These are phyloP conservation scores for Colletotrichum chlorophyti DNA, from an alignment of 2,329 filamentous ascomycete genomes.

Conservation along the genomic window DNA sequence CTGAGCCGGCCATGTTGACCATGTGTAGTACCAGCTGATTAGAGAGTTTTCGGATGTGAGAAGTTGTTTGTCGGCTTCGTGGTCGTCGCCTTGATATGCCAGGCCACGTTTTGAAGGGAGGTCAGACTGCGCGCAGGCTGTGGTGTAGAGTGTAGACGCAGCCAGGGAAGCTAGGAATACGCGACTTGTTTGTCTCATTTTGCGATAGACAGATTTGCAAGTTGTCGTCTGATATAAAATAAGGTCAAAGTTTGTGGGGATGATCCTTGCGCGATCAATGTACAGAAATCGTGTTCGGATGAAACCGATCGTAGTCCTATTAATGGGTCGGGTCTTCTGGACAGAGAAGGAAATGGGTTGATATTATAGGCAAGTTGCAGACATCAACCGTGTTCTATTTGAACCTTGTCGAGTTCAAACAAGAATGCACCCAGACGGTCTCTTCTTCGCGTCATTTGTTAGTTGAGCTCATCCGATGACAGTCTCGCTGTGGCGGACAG, in stretches of 20 bases:
- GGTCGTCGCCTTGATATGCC: constrained; percentile 24
- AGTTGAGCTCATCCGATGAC: constrained; percentile 23
- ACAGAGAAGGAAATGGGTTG: background rate
- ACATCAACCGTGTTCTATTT: background rate
- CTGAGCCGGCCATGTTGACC: constrained; percentile 41
- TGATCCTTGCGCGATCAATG: constrained; percentile 20
- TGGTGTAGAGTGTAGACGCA: background rate
- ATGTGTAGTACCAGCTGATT: constrained; percentile 51
- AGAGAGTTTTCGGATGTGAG: constrained; percentile 44
- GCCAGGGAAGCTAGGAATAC: constrained; percentile 3
- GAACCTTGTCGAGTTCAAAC: background rate
- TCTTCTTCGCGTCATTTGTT: background rate
- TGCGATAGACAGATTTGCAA: background rate
- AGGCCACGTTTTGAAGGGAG: constrained; percentile 22
- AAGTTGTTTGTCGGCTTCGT: constrained; percentile 39
- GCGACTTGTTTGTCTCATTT: constrained; percentile 13
- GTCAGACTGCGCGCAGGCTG: constrained; percentile 11
- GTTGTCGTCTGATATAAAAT: background rate
- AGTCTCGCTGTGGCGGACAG: background rate
- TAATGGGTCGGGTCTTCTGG: background rate
- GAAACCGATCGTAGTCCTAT: background rate
- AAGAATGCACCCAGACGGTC: background rate
- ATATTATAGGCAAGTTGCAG: background rate
- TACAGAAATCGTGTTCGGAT: constrained; percentile 10
- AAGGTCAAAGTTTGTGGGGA: background rate